Percentiles rank a stretch among this genome's conserved stretches.
phyloP scores from a whole-genome alignment of 495 filamentous ascomycete genomes.

The Tuber melanosporum region DNA sequence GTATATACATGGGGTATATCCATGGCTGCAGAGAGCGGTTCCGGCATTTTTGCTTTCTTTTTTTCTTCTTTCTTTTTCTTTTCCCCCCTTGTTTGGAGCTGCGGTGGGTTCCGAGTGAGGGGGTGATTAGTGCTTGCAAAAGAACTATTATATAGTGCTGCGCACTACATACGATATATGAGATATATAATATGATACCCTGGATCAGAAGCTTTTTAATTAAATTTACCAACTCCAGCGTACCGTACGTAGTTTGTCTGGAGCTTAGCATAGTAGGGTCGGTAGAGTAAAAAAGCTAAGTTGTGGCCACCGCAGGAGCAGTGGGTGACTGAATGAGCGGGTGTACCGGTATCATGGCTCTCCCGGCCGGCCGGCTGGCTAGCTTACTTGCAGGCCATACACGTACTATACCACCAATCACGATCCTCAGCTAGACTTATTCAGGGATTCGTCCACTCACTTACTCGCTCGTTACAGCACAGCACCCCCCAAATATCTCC shows the following conservation, averaged over 20 bases:
- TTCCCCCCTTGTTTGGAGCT: not conserved
- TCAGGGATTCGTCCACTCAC: not conserved
- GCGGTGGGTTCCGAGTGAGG: not conserved
- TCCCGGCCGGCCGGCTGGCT: not conserved
- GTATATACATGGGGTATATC: not conserved
- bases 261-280: not conserved
- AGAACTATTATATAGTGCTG: not conserved
- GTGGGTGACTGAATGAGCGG: not conserved
- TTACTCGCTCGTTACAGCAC: not conserved
- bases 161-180: not conserved
- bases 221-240: not conserved
- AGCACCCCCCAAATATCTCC: not conserved
- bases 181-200: not conserved
- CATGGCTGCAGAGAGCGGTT: not conserved
- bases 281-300: not conserved
- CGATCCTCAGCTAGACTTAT: not conserved
- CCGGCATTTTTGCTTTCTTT: conserved; percentile 17
- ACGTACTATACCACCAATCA: not conserved
- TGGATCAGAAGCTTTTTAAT: not conserved
- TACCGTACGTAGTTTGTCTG: not conserved
- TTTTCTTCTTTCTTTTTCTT: conserved; percentile 5
- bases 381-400: not conserved
- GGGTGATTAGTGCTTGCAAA: not conserved
- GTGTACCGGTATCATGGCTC: not conserved
- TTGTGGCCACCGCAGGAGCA: not conserved